Base-by-base conservation (phyloP, 106 monocot species). In the Dendrobium nobile region DNA sequence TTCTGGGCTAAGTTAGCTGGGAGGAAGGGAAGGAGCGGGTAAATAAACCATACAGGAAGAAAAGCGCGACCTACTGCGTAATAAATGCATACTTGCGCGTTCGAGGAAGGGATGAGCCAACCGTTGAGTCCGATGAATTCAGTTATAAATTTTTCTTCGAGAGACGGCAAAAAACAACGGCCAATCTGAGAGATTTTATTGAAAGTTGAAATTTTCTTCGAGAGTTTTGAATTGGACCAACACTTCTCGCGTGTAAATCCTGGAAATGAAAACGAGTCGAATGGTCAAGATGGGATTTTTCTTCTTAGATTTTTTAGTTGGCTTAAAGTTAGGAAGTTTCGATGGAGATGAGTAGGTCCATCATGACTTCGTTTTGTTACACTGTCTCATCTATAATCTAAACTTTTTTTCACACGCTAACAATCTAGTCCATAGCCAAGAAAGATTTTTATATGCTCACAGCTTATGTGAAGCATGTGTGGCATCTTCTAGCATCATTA, bases 51-150 rank as follows among this genome's bases (percentile, higher is more conserved):
- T 77, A 4, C 51, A 51, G 77, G 37, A 77, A 56, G 56, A 58
- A 78, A 55, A 8, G 56, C 2, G 54, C 40, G 37, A 54, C 10
- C 40, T 41, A 40, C 27, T 78, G 48, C 56, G 40, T 40, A 55
- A 58, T 78, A 58, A 78, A 78, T 76, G 76, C 41, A 74, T n/a
- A 74, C 7, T 74, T 74, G 74, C 9, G 74, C 20, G 22, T 74
- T 74, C 1, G 74, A 42, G 37, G 74, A 44, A 42, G 17, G 27
- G 13, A 28, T 31, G 37, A 37, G 4, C 70, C 10, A 1, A 33
- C 67, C 8, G 67, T 70, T 37, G 15, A 37, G 70, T 70, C 37
- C 6, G 37, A 13, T 70, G 31, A 37, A 37, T 70, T 70, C 37
- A 16, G 37, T 70, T 67, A 17, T 70, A 33, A 2, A 16, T 70